Conservation (phyloP, 805 yeast species). For the Zygoascus flipseniorum region DNA sequence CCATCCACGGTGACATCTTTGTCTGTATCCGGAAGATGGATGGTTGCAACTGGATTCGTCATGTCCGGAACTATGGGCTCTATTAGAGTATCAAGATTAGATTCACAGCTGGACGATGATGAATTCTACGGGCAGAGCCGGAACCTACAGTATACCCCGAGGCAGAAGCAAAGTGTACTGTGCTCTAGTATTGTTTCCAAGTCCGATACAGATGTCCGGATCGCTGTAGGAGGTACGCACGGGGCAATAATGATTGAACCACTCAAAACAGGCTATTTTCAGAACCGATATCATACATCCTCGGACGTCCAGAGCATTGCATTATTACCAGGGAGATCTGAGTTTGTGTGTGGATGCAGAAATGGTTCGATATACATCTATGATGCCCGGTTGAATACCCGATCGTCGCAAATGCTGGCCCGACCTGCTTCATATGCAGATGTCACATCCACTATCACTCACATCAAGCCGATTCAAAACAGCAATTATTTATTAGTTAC, state of each 20-base stretch:
- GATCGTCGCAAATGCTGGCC: slow-evolving; percentile 3
- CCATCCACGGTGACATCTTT: not conserved
- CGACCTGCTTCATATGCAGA: slow-evolving; percentile 5
- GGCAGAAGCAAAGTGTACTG: not conserved
- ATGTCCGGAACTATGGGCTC: not conserved
- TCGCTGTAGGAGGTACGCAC: slow-evolving; percentile 4
- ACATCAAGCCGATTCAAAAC: slow-evolving; percentile 10
- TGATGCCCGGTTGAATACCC: slow-evolving; percentile 9
- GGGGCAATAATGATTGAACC: slow-evolving; percentile 5
- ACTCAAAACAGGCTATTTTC: slow-evolving; percentile 7
- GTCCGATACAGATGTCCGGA: not conserved
- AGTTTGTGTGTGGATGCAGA: slow-evolving; percentile 14
- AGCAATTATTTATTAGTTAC: slow-evolving; percentile 13
- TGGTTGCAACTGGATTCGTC: not conserved
- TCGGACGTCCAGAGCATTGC: slow-evolving; percentile 9
- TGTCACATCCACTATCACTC: slow-evolving; percentile 16
- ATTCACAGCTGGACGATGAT: not conserved
- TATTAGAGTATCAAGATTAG: not conserved
- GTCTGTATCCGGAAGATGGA: not conserved
- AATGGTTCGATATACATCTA: slow-evolving; percentile 10
- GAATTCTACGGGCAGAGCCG: not conserved
- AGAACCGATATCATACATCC: slow-evolving; percentile 2
- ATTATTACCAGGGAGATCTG: not conserved
- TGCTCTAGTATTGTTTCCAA: not conserved
- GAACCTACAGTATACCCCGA: not conserved